phyloP scores from a whole-genome alignment of 768 basidiomycete genomes.

The Pleurotus ostreatus region DNA sequence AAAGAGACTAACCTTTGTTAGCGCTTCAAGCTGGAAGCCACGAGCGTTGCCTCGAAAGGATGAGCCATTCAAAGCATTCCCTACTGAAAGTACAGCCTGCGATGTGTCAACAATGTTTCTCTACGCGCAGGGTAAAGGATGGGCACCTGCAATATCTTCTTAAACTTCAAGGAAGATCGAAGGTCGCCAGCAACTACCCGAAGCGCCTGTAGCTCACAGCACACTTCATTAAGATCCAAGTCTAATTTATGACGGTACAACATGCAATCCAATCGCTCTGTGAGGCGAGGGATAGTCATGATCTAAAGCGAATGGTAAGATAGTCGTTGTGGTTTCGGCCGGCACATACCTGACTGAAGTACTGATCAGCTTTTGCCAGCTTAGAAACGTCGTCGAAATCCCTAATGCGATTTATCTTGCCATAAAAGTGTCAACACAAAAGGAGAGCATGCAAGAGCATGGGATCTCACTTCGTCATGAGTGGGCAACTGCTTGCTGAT shows the following conservation, averaged over 20 bases:
- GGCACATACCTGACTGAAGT: constrained; percentile 64
- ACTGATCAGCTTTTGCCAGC: constrained; percentile 81
- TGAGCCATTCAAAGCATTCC: constrained; percentile 79
- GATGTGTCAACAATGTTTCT: neutral
- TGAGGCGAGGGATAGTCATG: constrained; percentile 70
- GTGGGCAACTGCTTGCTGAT: constrained; percentile 77
- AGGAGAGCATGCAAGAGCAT: neutral
- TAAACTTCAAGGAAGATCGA: constrained; percentile 59
- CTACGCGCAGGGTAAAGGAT: neutral
- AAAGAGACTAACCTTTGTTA: constrained; percentile 61
- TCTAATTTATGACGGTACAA: constrained; percentile 80
- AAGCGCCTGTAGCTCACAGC: constrained; percentile 75
- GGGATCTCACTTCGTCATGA: constrained; percentile 60
- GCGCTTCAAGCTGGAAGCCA: constrained; percentile 81
- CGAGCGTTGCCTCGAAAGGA: constrained; percentile 80
- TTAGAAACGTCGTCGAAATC: constrained; percentile 69
- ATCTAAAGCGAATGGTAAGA: constrained; percentile 42
- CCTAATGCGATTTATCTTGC: constrained; percentile 58
- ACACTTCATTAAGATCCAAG: constrained; percentile 76
- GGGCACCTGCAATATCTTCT: constrained; percentile 62
- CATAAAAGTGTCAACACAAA: neutral
- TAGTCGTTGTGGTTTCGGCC: neutral
- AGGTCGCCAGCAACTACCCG: constrained; percentile 70
- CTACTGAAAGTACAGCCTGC: constrained; percentile 70
- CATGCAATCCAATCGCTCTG: constrained; percentile 77